Conservation (phyloP, 78 protist species). For the Dictyostelium intermedium region DNA sequence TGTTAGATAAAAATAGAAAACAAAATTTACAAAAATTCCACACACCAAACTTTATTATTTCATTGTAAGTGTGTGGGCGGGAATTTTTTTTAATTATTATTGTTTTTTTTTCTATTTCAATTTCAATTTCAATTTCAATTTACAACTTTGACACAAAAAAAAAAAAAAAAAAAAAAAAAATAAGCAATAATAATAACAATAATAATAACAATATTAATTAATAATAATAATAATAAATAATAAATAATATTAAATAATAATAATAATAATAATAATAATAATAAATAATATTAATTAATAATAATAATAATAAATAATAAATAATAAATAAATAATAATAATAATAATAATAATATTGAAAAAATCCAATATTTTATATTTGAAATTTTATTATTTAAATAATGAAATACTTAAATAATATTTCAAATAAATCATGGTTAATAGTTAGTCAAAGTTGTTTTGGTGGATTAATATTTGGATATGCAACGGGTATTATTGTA, state of each 20-base stretch:
- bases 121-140: background rate
- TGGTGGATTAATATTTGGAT: slow-evolving; percentile 59
- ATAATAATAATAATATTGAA: no score
- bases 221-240: background rate
- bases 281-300: no score
- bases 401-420: background rate
- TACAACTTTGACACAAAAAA: background rate
- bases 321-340: background rate
- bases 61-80: no score
- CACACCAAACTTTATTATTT: background rate
- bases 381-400: background rate
- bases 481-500: slow-evolving; percentile 33
- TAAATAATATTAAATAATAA: background rate
- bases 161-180: background rate
- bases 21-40: background rate
- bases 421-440: background rate
- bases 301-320: no score
- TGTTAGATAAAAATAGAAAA: no score
- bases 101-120: background rate
- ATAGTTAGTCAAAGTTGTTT: slow-evolving; percentile 13
- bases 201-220: no score
- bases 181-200: background rate
- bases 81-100: background rate
- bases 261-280: no score
- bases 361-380: no score